Conservation (phyloP, 2,329 filamentous ascomycete species). For the Fusarium sulawesiense region DNA sequence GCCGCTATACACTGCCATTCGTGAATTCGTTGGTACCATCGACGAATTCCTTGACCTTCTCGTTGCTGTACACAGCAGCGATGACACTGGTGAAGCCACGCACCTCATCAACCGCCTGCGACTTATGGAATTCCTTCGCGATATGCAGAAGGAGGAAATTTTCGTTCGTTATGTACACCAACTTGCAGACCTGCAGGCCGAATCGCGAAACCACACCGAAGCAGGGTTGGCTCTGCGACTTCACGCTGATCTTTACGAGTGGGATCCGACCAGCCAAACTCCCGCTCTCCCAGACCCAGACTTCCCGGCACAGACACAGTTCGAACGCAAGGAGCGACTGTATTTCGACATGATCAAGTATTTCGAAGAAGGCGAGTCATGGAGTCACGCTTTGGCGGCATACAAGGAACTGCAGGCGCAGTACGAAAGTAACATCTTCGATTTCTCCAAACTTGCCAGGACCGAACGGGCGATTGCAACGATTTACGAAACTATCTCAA, state of each 20-base stretch:
- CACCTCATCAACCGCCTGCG: slow-evolving; percentile 88
- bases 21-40: slow-evolving; percentile 83
- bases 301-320: slow-evolving; percentile 86
- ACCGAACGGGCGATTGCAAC: slow-evolving; percentile 91
- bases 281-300: slow-evolving; percentile 76
- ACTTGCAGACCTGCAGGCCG: slow-evolving; percentile 80
- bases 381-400: slow-evolving; percentile 86
- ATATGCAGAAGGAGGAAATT: slow-evolving; percentile 97
- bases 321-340: slow-evolving; percentile 90
- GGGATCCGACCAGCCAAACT: slow-evolving; percentile 79
- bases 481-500: slow-evolving; percentile 88
- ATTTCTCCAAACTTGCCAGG: slow-evolving; percentile 90
- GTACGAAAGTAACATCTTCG: slow-evolving; percentile 89
- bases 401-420: slow-evolving; percentile 93
- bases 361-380: slow-evolving; percentile 94
- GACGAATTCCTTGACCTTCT: slow-evolving; percentile 92
- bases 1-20: slow-evolving; percentile 78
- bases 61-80: slow-evolving; percentile 86
- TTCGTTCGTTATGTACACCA: slow-evolving; percentile 97
- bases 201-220: slow-evolving; percentile 83
- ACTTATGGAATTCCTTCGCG: slow-evolving; percentile 94
- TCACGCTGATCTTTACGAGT: slow-evolving; percentile 92
- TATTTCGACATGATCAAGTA: slow-evolving; percentile 96
- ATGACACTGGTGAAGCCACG: slow-evolving; percentile 77
- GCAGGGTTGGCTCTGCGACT: slow-evolving; percentile 89